phyloP scores from a whole-genome alignment of 1,284 basidiomycete genomes.

The Sphaerobolus stellatus region DNA sequence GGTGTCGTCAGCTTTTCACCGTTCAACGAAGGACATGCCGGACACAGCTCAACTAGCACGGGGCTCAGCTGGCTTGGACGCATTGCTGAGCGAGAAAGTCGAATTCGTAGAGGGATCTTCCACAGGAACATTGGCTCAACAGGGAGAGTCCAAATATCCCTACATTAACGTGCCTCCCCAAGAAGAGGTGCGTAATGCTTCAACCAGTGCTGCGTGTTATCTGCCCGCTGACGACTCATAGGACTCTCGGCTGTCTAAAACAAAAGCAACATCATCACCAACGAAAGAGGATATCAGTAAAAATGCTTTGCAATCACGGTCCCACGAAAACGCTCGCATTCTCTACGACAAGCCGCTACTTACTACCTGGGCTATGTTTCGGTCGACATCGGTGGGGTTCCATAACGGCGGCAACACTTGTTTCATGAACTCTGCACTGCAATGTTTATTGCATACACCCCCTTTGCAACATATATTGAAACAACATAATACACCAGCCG shows the following conservation, averaged over 20 bases:
- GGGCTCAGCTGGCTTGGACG: constrained; percentile 9
- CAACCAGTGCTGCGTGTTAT: not conserved
- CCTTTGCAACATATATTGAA: constrained; percentile 76
- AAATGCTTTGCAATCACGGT: not conserved
- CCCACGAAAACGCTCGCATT: constrained; percentile 50
- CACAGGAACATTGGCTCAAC: constrained; percentile 59
- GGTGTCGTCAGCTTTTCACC: not conserved
- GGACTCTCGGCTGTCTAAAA: not conserved
- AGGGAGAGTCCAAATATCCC: constrained; percentile 71
- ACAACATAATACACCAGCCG: constrained; percentile 48
- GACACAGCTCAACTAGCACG: constrained; percentile 3
- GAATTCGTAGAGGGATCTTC: constrained; percentile 82
- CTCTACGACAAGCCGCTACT: constrained; percentile 23
- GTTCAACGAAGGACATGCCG: constrained; percentile 5
- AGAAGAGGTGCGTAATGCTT: constrained; percentile 1
- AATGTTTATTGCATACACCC: constrained; percentile 92
- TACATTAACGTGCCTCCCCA: constrained; percentile 57
- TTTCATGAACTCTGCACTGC: constrained; percentile 94
- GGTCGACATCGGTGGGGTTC: constrained; percentile 62
- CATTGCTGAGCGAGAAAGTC: constrained; percentile 27
- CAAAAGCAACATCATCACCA: not conserved
- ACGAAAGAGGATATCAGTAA: not conserved
- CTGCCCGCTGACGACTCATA: not conserved
- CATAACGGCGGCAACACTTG: constrained; percentile 96
- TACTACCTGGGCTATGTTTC: constrained; percentile 9